Evolutionary conservation across 768 basidiomycete species (phyloP), one percentile per base, ranked within the genome.

Genomic region (Suillus subalutaceus): DNA sequence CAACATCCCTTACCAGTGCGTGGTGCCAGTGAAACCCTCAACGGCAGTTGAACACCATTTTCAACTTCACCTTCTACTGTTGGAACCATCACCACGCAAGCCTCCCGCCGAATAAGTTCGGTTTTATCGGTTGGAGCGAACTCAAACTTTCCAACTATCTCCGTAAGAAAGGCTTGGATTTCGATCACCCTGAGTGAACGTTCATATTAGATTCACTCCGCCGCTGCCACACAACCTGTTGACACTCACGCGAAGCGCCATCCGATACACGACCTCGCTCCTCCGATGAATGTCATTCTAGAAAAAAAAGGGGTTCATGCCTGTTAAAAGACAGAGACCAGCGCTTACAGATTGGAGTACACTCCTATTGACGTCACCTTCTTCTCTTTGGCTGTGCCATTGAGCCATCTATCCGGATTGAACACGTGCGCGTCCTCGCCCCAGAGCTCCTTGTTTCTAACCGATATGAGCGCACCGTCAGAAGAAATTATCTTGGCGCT

Each of bases 161-260:
- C 86, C 30, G 84, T 80, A n/a, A 89, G 70, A 74, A 90, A 87
- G 0, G 83, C 80, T 67, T 89, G 88, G 18, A 88, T 71, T 72
- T 90, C 87, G 48, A 82, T 71, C 0, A 87, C 70, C 5, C 79
- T 80, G 67, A 52, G 1, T 26, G 13, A 43, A 37, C 52, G n/a
- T 35, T 9, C 63, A 32, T n/a, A 12, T 35, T 7, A 64, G 61
- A 8, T 3, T 66, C 32, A 64, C 59, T 58, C 56, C 40, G n/a
- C 10, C 26, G n/a, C 40, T 23, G 1, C 6, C 15, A 5, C n/a
- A 59, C 9, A 52, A 37, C 63, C 6, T 4, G 10, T 9, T 6
- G 26, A 50, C 12, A 60, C 73, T 48, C 37, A 79, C 76, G 77
- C 73, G 64, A 77, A 77, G 23, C 74, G 75, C 73, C 77, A 75